A percentile compares a stretch with the other conserved stretches of the same genome.
Evolutionary conservation across 805 yeast species (phyloP).

Genomic region (Candida mattraensis): DNA sequence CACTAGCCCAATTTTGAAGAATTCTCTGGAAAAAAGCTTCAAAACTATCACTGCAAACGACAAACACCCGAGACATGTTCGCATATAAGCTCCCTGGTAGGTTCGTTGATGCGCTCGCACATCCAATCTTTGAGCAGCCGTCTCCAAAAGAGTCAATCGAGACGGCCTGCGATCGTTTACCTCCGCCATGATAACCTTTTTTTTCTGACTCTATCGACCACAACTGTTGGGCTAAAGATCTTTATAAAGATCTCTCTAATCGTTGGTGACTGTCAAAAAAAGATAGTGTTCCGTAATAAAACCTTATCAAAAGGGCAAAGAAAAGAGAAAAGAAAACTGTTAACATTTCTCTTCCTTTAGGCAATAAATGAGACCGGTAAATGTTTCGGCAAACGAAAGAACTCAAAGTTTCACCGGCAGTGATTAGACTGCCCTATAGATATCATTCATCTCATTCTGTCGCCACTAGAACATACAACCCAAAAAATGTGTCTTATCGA

Average conservation of each 20-base stretch:
- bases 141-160: slow-evolving; percentile 34
- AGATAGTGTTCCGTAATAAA: too few species aligned
- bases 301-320: too few species aligned
- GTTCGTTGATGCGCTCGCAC: slow-evolving; percentile 76
- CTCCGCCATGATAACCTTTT: background rate
- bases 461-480: background rate
- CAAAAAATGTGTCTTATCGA: slow-evolving; percentile 3
- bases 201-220: background rate
- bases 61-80: slow-evolving; percentile 69
- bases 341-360: too few species aligned
- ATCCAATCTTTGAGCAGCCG: slow-evolving; percentile 45
- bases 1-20: slow-evolving; percentile 64
- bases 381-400: too few species aligned
- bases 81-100: slow-evolving; percentile 78
- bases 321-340: too few species aligned
- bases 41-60: slow-evolving; percentile 64
- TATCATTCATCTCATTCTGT: background rate
- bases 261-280: too few species aligned
- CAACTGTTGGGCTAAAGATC: too few species aligned
- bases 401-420: too few species aligned
- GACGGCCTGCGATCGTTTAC: slow-evolving; percentile 33
- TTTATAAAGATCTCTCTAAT: too few species aligned
- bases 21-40: slow-evolving; percentile 62
- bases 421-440: too few species aligned
- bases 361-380: too few species aligned